These are phyloP conservation scores for Xylaria longipes DNA, from an alignment of 495 filamentous ascomycete genomes.

Conservation along the genomic window DNA sequence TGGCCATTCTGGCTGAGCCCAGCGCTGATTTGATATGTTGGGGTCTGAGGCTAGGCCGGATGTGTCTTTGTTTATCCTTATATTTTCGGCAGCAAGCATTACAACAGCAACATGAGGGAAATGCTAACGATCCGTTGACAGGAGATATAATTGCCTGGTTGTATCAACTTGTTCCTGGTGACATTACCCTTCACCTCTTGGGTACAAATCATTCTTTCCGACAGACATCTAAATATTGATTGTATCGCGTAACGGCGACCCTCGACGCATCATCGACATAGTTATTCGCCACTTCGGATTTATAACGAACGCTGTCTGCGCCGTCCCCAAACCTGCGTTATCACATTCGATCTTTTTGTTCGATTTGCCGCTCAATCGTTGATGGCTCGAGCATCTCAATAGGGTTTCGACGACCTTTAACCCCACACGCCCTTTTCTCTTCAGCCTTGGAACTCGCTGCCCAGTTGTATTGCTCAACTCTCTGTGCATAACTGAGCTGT, in stretches of 20 bases:
- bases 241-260: not conserved
- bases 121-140: not conserved
- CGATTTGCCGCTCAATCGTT: slow-evolving; percentile 20
- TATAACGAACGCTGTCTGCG: not conserved
- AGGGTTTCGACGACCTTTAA: slow-evolving; percentile 44
- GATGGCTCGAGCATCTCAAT: slow-evolving; percentile 53
- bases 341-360: not conserved
- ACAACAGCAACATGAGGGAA: not conserved
- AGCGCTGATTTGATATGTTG: not conserved
- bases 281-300: not conserved
- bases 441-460: slow-evolving; percentile 46
- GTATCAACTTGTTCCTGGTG: not conserved
- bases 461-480: slow-evolving; percentile 36
- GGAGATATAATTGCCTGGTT: slow-evolving; percentile 14
- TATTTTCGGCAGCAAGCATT: not conserved
- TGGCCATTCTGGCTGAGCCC: not conserved
- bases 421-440: slow-evolving; percentile 43
- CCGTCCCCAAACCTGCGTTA: not conserved
- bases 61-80: not conserved
- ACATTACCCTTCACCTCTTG: not conserved
- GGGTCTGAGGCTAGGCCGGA: not conserved
- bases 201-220: slow-evolving; percentile 18
- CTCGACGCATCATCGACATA: not conserved
- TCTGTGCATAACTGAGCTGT: slow-evolving; percentile 31
- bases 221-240: not conserved